Base-by-base conservation (phyloP, 2,329 filamentous ascomycete genomes). In the Hypoxylon sp. region DNA sequence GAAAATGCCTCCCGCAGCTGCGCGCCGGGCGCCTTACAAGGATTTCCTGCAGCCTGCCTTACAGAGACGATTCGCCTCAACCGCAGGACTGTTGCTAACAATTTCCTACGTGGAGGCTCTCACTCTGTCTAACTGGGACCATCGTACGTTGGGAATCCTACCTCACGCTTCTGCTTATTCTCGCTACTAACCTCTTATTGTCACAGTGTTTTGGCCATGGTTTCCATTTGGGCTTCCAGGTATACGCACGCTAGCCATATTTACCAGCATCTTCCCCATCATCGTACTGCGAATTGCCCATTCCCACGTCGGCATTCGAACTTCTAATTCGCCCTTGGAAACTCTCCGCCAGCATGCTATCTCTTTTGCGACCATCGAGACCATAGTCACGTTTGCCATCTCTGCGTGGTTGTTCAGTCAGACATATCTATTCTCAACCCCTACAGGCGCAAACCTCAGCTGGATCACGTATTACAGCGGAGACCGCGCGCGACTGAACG, bases 1-100 rank as follows among this genome's bases (percentile, higher is more conserved):
- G 75, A 82, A 78, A 55, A 89, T 89, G 86, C 83, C 86, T 75
- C 79, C 79, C 76, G 80, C 81, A 77, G 83, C 81, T 78, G 85
- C 83, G 82, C 89, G 84, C 85, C 87, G 79, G 77, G 82, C 84
- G 76, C 84, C 87, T 54, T 97, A 97, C 82, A 92, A 94, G 85
- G 93, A 97, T 83, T 97, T 97, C 80, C 84, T 98, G 74, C 97
- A 95, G 69, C 95, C 95, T 55, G 91, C 92, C 58, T 85, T 98
- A 71, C 95, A 98, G 81, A 88, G 92, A 76, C 89, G 94, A 76
- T 98, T 98, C 81, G 91, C 92, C 54, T 90, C 90, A 70, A 94
- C 93, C 11, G 91, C 92, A 53, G 86, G 88, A 13, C 83, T 93
- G 70, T 85, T 94, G 13, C 82, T 96, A 8, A 81, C 85, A 53